phyloP scores from a whole-genome alignment of 2,329 filamentous ascomycete species.

The Cladosporium velox region DNA sequence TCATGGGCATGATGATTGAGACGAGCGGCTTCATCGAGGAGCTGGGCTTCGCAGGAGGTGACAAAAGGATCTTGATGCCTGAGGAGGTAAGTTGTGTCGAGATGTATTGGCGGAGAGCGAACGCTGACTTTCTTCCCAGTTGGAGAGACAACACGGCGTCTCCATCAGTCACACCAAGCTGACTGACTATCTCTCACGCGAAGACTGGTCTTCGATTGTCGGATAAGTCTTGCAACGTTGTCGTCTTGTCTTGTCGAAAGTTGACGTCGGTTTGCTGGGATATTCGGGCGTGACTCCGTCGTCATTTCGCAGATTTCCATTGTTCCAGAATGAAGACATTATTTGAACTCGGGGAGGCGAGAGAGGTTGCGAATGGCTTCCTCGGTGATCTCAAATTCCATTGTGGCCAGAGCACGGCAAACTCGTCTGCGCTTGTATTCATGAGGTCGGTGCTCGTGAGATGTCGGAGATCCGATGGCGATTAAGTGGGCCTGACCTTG shows the following conservation, averaged over 20 bases:
- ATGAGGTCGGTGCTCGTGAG: neutral
- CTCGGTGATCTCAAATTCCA: no score
- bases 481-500: neutral
- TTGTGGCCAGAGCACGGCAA: neutral
- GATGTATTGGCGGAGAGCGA: neutral
- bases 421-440: neutral
- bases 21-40: conserved; percentile 8
- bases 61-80: conserved; percentile 12
- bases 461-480: neutral
- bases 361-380: neutral
- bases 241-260: neutral
- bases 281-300: neutral
- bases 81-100: conserved; percentile 1
- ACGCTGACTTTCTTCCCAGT: neutral
- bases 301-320: neutral
- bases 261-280: neutral
- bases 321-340: neutral
- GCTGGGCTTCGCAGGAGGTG: conserved; percentile 1
- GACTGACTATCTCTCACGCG: conserved; percentile 2
- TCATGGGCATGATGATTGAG: conserved; percentile 6
- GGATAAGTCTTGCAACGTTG: neutral
- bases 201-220: conserved; percentile 7
- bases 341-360: neutral
- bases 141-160: neutral
- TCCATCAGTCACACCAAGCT: conserved; percentile 2